Evolutionary conservation across 1,284 basidiomycete species (phyloP).

Genomic region (Gymnopus androsaceus): DNA sequence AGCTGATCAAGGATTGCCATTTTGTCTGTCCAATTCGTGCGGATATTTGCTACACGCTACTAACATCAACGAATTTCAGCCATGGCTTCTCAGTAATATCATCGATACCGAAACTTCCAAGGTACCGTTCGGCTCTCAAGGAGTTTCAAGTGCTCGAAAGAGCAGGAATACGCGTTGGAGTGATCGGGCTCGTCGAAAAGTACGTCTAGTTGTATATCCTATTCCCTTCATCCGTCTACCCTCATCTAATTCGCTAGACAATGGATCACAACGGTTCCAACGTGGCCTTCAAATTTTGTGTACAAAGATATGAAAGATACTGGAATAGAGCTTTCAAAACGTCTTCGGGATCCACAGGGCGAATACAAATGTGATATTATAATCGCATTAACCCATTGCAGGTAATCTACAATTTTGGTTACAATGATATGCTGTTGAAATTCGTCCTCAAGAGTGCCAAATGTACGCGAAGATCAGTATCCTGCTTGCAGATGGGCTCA

Average conservation of each 20-base stretch:
- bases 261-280: slow-evolving; percentile 85
- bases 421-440: not conserved
- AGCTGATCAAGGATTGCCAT: slow-evolving; percentile 66
- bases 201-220: slow-evolving; percentile 26
- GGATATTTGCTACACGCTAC: slow-evolving; percentile 12
- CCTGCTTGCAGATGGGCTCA: slow-evolving; percentile 32
- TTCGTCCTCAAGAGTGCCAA: slow-evolving; percentile 12
- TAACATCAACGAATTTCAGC: slow-evolving; percentile 38
- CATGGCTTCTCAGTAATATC: slow-evolving; percentile 79
- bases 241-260: slow-evolving; percentile 44
- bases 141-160: slow-evolving; percentile 69
- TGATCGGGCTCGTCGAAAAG: slow-evolving; percentile 80
- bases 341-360: slow-evolving; percentile 72
- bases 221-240: slow-evolving; percentile 2
- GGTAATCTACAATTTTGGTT: slow-evolving; percentile 34
- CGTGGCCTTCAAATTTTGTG: slow-evolving; percentile 76
- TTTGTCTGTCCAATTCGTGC: slow-evolving; percentile 55
- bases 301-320: slow-evolving; percentile 72
- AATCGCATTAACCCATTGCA: slow-evolving; percentile 81
- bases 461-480: slow-evolving; percentile 16
- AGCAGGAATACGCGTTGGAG: slow-evolving; percentile 68
- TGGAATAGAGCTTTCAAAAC: slow-evolving; percentile 64
- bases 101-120: slow-evolving; percentile 61
- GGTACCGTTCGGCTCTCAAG: slow-evolving; percentile 56
- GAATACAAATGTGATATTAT: slow-evolving; percentile 75